Evolutionary conservation across 1,284 basidiomycete species (phyloP).

Genomic region (Ceratobasidium theobromae): DNA sequence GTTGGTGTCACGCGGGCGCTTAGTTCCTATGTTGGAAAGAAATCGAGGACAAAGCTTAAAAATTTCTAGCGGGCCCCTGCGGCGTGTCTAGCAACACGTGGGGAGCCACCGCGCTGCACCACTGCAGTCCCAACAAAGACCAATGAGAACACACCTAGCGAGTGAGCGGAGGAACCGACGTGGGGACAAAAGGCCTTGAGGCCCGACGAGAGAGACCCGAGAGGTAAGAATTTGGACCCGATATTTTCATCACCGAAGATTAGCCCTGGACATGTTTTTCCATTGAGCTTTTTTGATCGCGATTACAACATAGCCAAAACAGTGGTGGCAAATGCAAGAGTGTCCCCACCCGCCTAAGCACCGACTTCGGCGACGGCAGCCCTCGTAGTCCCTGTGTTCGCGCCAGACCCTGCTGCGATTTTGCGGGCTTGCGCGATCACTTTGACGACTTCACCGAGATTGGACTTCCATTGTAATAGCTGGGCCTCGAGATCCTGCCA

Average conservation of each 20-base stretch:
- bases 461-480: conserved; percentile 76
- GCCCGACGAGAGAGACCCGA: not conserved
- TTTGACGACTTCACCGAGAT: conserved; percentile 66
- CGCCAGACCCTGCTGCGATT: conserved; percentile 39
- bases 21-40: conserved; percentile 8
- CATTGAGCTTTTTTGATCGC: not conserved
- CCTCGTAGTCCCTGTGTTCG: conserved; percentile 19
- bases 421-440: conserved; percentile 63
- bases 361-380: conserved; percentile 22
- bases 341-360: conserved; percentile 8
- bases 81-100: conserved; percentile 24
- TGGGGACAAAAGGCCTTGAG: conserved; percentile 24
- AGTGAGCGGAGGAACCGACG: not conserved
- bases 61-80: conserved; percentile 12
- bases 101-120: conserved; percentile 9
- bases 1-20: conserved; percentile 16
- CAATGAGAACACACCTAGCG: not conserved
- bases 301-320: not conserved
- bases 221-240: not conserved
- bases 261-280: not conserved
- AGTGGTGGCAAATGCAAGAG: conserved; percentile 2
- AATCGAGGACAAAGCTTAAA: conserved; percentile 21
- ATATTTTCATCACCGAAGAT: conserved; percentile 14
- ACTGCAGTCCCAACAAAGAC: not conserved
- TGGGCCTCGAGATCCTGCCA: conserved; percentile 83